Evolutionary conservation across 2,329 filamentous ascomycete species (phyloP).

Genomic region (Penicillium sclerotigenum): DNA sequence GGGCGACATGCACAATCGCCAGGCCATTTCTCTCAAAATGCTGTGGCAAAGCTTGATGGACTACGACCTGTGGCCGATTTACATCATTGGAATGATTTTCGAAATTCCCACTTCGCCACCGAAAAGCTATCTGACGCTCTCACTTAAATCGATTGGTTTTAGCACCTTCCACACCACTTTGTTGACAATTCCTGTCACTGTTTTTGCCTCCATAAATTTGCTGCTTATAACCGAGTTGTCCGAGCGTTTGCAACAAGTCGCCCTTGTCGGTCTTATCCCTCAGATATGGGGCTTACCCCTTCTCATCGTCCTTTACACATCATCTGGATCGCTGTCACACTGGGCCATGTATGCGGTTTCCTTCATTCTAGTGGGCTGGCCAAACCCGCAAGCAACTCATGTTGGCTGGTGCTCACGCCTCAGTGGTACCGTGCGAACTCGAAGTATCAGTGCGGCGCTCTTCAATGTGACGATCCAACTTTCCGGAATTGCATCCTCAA

Average conservation of each 20-base stretch:
- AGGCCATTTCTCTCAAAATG: conserved; percentile 30
- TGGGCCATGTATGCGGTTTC: conserved; percentile 46
- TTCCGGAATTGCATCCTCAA: conserved; percentile 42
- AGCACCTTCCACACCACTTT: conserved; percentile 24
- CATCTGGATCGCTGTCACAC: conserved; percentile 29
- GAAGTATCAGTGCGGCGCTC: conserved; percentile 39
- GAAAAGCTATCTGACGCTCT: conserved; percentile 46
- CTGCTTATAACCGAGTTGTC: conserved; percentile 26
- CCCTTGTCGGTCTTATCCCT: conserved; percentile 46
- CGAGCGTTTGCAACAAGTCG: conserved; percentile 42
- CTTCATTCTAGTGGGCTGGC: conserved; percentile 19
- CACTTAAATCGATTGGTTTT: conserved; percentile 13
- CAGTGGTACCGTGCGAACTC: conserved; percentile 50
- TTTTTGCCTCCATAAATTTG: conserved; percentile 43
- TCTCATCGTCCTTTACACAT: conserved; percentile 46
- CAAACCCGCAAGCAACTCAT: conserved; percentile 44
- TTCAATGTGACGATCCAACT: conserved; percentile 51
- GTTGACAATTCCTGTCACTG: conserved; percentile 35
- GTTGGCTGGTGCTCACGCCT: conserved; percentile 50
- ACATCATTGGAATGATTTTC: conserved; percentile 33
- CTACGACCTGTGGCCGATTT: conserved; percentile 41
- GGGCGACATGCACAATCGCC: conserved; percentile 37
- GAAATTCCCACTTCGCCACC: conserved; percentile 46
- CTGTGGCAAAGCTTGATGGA: conserved; percentile 36
- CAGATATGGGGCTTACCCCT: conserved; percentile 54